Evolutionary conservation across 306 rosid species (phyloP).

Genomic region (Carpinus viminea): DNA sequence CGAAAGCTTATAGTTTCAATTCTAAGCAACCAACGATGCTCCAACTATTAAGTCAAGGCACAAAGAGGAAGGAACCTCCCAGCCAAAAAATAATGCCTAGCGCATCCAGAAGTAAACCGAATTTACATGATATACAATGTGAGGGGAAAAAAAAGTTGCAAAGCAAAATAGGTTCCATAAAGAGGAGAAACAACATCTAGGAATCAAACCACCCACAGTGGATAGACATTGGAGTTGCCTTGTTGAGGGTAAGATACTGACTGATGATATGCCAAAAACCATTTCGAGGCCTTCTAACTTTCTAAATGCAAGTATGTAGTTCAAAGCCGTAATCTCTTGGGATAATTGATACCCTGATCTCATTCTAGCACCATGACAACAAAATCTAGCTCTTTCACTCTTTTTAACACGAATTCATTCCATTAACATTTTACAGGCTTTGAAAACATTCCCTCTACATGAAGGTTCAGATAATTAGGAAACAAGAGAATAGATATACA

Average conservation of each 20-base stretch:
- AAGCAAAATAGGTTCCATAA: neutral
- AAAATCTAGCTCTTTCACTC: neutral
- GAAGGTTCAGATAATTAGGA: neutral
- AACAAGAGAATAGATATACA: neutral
- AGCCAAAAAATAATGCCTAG: neutral
- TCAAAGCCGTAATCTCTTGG: neutral
- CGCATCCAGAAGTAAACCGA: neutral
- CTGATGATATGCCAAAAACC: neutral
- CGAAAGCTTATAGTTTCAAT: neutral
- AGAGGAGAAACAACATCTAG: slow-evolving; percentile 4
- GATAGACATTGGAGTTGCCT: neutral
- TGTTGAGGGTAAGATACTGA: neutral
- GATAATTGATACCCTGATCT: neutral
- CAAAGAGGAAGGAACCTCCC: neutral
- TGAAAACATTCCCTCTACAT: neutral
- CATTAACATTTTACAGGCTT: neutral
- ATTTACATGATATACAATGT: neutral
- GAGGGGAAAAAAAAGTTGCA: neutral
- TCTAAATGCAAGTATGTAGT: neutral
- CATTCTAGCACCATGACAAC: neutral
- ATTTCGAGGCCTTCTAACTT: neutral
- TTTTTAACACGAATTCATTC: neutral
- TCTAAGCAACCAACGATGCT: neutral
- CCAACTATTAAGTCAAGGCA: neutral
- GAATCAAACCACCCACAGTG: neutral